Evolutionary conservation across 148 eudicot species (phyloP), one percentile per base, ranked within the genome.

Genomic region (Chenopodium suecicum): DNA sequence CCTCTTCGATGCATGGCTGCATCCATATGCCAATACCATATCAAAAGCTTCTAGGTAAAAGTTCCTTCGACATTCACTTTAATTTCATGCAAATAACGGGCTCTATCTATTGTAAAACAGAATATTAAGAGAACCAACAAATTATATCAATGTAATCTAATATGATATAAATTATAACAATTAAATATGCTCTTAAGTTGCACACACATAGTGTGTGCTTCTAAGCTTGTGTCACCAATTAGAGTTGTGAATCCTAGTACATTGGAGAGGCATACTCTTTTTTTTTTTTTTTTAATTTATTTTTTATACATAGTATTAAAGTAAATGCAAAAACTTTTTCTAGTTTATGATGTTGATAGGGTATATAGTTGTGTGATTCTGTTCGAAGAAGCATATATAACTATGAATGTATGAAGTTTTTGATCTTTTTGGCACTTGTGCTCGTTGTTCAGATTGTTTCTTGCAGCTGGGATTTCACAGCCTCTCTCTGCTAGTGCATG

Each of bases 401-500:
- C 9, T 46, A 27, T 17, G 10, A 47, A 66, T 6, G 9, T 20
- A 19, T 19, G 29, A 65, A 52, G n/a, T 68, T 12, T 75, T 56
- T 77, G 54, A 13, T 54, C 46, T 27, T 63, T 73, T 58, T 74
- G 62, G 50, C 60, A 31, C 80, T 88, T 70, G 79, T 77, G 50
- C 86, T 84, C 72, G 84, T 78, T 77, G 87, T 86, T 84, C 97
- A 96, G 99, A 90, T 82, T 92, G 80, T 96, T 96, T 88, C 91
- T 96, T 86, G 98, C 93, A 73, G 87, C 95, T 65, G 99, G 99
- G 56, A 92, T 91, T 73, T 88, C 92, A 41, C 83, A 90, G 81
- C 90, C 99, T 41, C 75, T 84, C 65, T 96, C 93, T 87, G 91
- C 98, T 60, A 87, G 81, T 88, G 90, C 93, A 78, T 96, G 97